phyloP scores from a whole-genome alignment of 2,329 filamentous ascomycete genomes.

The Fusarium solani-melongenae region DNA sequence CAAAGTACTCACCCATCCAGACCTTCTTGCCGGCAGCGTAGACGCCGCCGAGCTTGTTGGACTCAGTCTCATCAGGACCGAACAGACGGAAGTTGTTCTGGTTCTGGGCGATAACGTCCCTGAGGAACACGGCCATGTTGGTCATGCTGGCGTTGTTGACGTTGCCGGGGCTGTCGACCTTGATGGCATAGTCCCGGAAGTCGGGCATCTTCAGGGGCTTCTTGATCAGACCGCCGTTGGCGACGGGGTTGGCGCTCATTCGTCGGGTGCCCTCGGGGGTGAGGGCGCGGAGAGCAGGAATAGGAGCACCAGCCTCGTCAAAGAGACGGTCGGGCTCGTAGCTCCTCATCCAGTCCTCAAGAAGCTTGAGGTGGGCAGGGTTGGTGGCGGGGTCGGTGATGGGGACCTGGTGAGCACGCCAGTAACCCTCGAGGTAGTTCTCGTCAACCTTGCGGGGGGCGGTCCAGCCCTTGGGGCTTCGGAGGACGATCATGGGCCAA shows the following conservation, averaged over 20 bases:
- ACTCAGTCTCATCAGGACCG: slow-evolving; percentile 84
- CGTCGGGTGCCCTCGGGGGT: slow-evolving; percentile 73
- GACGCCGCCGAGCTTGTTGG: slow-evolving; percentile 79
- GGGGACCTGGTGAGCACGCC: slow-evolving; percentile 82
- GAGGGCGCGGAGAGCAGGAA: slow-evolving; percentile 70
- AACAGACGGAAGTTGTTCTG: slow-evolving; percentile 78
- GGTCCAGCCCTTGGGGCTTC: slow-evolving; percentile 84
- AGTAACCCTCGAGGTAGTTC: slow-evolving; percentile 80
- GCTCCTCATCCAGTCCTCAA: slow-evolving; percentile 82
- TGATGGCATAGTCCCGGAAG: slow-evolving; percentile 74
- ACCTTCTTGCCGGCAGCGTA: slow-evolving; percentile 83
- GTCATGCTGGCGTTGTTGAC: slow-evolving; percentile 72
- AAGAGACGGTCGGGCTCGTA: slow-evolving; percentile 82
- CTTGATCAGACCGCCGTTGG: slow-evolving; percentile 75
- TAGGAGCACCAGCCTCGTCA: slow-evolving; percentile 70
- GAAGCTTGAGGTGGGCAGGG: slow-evolving; percentile 70
- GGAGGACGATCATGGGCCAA: slow-evolving; percentile 84
- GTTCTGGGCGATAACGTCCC: slow-evolving; percentile 75
- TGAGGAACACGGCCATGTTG: slow-evolving; percentile 75
- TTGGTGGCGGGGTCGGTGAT: slow-evolving; percentile 77
- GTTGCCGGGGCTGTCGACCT: slow-evolving; percentile 69
- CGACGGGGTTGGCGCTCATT: slow-evolving; percentile 82
- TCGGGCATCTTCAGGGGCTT: slow-evolving; percentile 76
- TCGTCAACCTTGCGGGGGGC: slow-evolving; percentile 77
- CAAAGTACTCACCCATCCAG: slow-evolving; percentile 82